Conservation (phyloP, 106 monocot genomes). For the Cymbidium sinense region DNA sequence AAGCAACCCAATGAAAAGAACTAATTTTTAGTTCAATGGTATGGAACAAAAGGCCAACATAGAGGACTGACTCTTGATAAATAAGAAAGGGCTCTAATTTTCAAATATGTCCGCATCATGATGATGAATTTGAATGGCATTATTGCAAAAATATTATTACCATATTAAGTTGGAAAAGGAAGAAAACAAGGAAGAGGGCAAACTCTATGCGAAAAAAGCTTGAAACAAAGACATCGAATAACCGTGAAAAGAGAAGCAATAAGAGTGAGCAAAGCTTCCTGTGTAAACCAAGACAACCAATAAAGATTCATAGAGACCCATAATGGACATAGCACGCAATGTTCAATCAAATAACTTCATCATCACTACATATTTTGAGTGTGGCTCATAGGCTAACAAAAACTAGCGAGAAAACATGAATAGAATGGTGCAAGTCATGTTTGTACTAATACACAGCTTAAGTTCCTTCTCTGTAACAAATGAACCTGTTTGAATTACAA, state of each 20-base stretch:
- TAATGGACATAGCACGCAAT: slow-evolving; percentile 90
- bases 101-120: background rate
- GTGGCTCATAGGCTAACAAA: background rate
- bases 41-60: background rate
- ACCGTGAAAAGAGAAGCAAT: slow-evolving; percentile 62
- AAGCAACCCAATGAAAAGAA: background rate
- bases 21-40: background rate
- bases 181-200: slow-evolving; percentile 72
- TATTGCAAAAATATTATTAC: slow-evolving; percentile 30
- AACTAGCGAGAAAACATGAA: background rate
- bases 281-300: slow-evolving; percentile 87
- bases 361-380: background rate
- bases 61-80: background rate
- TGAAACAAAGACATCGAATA: slow-evolving; percentile 96
- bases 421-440: background rate
- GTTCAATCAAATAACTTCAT: background rate
- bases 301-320: slow-evolving; percentile 94
- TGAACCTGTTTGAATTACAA: slow-evolving; percentile 89
- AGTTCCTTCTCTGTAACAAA: slow-evolving; percentile 92
- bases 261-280: slow-evolving; percentile 75
- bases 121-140: background rate
- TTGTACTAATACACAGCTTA: slow-evolving; percentile 46
- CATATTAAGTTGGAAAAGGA: slow-evolving; percentile 93
- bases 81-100: background rate
- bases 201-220: slow-evolving; percentile 88